These are phyloP conservation scores for Lotus japonicus DNA, from an alignment of 306 rosid genomes.

Conservation along the genomic window DNA sequence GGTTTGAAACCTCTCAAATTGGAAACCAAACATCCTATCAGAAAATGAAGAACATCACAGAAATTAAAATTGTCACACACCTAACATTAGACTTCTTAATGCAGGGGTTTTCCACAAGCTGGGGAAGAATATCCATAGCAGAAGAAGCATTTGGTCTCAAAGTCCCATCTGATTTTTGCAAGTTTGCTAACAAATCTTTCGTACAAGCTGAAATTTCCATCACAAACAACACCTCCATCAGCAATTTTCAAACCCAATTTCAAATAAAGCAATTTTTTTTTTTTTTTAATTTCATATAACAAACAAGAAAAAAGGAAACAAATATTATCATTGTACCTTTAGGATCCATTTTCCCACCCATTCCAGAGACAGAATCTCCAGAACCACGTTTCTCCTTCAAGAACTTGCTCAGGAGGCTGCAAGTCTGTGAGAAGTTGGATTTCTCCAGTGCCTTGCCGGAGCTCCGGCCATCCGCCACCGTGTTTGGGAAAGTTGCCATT, in stretches of 20 bases:
- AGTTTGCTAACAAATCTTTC: conserved; percentile 37
- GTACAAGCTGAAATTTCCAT: conserved; percentile 24
- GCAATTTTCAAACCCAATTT: neutral
- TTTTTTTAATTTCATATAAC: too few relatives aligned
- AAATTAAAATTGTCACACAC: conserved; percentile 22
- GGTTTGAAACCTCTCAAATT: too few relatives aligned
- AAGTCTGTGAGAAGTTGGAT: conserved; percentile 64
- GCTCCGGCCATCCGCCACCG: conserved; percentile 22
- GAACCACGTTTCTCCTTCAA: conserved; percentile 71
- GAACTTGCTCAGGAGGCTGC: conserved; percentile 56
- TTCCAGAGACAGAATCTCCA: conserved; percentile 23
- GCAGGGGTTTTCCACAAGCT: conserved; percentile 38
- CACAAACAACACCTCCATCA: conserved; percentile 15
- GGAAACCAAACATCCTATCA: too few relatives aligned
- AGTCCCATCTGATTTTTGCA: conserved; percentile 35
- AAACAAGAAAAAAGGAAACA: neutral
- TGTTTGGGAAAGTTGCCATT: conserved; percentile 22
- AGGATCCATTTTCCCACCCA: conserved; percentile 32
- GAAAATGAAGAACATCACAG: too few relatives aligned
- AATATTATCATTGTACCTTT: conserved; percentile 21
- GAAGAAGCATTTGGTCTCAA: conserved; percentile 23
- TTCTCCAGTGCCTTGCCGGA: conserved; percentile 48
- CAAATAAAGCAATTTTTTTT: too few relatives aligned
- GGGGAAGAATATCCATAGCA: conserved; percentile 37
- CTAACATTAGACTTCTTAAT: conserved; percentile 34